A percentile compares a stretch with the other conserved stretches of the same genome.
These are phyloP conservation scores for Cercospora nicotianae DNA, from an alignment of 2,329 filamentous ascomycete species.

Conservation along the genomic window DNA sequence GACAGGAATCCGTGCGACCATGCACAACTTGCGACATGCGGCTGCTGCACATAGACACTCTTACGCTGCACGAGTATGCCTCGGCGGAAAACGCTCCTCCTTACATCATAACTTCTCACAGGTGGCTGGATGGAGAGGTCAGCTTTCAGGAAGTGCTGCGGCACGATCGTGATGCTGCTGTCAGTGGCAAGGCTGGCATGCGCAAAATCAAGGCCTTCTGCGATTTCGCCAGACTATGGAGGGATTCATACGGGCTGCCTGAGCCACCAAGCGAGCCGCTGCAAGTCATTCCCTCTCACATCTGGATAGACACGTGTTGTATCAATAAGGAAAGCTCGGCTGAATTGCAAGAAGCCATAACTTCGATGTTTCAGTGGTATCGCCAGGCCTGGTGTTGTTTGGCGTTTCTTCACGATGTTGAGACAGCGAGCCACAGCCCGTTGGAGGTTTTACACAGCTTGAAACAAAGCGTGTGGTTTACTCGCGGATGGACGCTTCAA, in stretches of 20 bases:
- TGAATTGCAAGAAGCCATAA: constrained; percentile 26
- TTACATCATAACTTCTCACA: constrained; percentile 24
- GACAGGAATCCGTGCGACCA: neutral
- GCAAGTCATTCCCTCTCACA: neutral
- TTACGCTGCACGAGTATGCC: constrained; percentile 25
- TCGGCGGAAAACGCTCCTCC: constrained; percentile 10
- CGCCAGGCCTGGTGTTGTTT: constrained; percentile 18
- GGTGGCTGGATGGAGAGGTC: constrained; percentile 20
- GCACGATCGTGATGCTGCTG: neutral
- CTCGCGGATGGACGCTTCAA: constrained; percentile 31
- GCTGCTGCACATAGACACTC: constrained; percentile 21
- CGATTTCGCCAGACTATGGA: neutral
- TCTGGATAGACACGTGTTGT: constrained; percentile 27
- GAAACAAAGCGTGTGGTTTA: constrained; percentile 26
- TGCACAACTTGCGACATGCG: constrained; percentile 23
- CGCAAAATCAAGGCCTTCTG: constrained; percentile 3
- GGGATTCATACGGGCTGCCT: neutral
- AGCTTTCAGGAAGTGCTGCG: constrained; percentile 17
- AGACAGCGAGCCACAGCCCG: neutral
- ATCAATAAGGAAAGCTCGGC: constrained; percentile 20
- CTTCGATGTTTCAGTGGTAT: constrained; percentile 28
- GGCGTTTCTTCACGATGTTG: constrained; percentile 20
- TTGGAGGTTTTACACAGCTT: neutral
- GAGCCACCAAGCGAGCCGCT: neutral
- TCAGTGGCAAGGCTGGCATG: neutral